phyloP scores from a whole-genome alignment of 805 yeast species.

The Myxozyma lipomycoides region DNA sequence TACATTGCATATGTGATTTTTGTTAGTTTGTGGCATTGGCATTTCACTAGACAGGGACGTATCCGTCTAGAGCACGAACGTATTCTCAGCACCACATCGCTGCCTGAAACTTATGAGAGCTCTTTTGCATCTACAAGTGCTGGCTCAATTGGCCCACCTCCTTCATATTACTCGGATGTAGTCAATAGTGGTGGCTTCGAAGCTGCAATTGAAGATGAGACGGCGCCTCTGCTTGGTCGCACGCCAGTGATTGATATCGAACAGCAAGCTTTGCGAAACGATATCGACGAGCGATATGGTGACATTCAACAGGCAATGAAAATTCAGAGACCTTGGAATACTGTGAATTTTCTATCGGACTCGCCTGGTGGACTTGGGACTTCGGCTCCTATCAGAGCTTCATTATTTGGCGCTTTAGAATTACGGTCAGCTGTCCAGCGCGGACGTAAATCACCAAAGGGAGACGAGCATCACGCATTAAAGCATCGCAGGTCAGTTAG shows the following conservation, averaged over 20 bases:
- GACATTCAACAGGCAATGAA: constrained; percentile 2
- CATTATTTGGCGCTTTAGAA: constrained; percentile 42
- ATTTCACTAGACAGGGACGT: constrained; percentile 8
- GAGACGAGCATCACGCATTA: constrained; percentile 1
- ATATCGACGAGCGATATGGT: constrained; percentile 3
- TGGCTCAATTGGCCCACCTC: not conserved
- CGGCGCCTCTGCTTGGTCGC: constrained; percentile 12
- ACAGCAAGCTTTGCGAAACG: constrained; percentile 6
- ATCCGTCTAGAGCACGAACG: not conserved
- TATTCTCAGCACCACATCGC: not conserved
- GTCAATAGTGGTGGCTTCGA: constrained; percentile 10
- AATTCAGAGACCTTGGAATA: constrained; percentile 3
- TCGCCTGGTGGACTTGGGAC: constrained; percentile 16
- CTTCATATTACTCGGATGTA: constrained; percentile 15
- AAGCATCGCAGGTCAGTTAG: constrained; percentile 11
- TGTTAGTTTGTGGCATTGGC: constrained; percentile 45
- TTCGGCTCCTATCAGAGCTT: constrained; percentile 36
- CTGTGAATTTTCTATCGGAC: constrained; percentile 5
- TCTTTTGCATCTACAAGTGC: not conserved
- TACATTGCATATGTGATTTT: constrained; percentile 59
- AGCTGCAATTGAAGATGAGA: constrained; percentile 7
- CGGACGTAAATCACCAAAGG: constrained; percentile 11
- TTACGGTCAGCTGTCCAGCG: constrained; percentile 33
- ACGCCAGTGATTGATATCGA: constrained; percentile 14
- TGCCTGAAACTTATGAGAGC: not conserved